Evolutionary conservation across 805 yeast species (phyloP), one percentile per base, ranked within the genome.

Genomic region (Kregervanrija delftensis): DNA sequence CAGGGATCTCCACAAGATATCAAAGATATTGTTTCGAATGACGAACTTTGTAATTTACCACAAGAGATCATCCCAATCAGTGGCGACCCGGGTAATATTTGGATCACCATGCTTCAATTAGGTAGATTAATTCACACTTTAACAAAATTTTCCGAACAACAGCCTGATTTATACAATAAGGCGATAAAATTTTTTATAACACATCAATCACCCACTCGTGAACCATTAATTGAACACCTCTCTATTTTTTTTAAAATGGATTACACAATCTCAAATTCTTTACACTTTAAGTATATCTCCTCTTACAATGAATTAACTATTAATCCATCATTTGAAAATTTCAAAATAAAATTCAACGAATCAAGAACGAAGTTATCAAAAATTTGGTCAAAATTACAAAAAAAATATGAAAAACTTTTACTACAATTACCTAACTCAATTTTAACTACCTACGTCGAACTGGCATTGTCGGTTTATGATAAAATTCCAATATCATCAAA

Each of bases 101-200:
- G 95, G 95, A 72, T 82, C 34, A 81, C 87, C 8, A 61, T 83
- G 48, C 61, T 83, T 42, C 93, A 85, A 58, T 64, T 86, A 35
- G 90, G 91, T 3, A 81, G 76, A 58, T 67, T 85, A 42, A 66
- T 79, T 15, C 69, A 74, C 49, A 73, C 79, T 0, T 67, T 47
- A 64, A 68, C 57, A 44, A 65, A 45, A 51, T 68, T 45, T 63
- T 64, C 61, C 57, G 70, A 54, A 59, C 64, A 49, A 6, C 46
- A 65, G 37, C 52, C 58, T 8, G 52, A 56, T 2, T 40, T 55
- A 2, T 62, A 58, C 48, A 54, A 61, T 40, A 53, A 55, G 16
- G 75, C 82, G 42, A 74, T 83, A 37, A 75, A 83, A 49, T 58
- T 86, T 8, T 77, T 86, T 54, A 60, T 85, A 10, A 67, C 83